Conservation (phyloP, 2,329 filamentous ascomycete genomes). For the Xylariaceae sp. region DNA sequence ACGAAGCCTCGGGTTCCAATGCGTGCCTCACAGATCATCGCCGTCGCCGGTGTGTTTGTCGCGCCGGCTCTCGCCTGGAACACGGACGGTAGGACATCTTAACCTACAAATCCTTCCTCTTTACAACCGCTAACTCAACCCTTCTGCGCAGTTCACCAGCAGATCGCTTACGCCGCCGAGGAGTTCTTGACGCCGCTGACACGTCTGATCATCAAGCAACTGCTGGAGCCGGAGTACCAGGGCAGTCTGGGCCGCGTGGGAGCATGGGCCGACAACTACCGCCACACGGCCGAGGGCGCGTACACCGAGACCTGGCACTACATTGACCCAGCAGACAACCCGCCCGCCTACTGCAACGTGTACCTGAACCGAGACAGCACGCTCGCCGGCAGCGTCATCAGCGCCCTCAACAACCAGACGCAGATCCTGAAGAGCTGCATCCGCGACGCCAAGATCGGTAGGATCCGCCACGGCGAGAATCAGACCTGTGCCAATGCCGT, state of each 20-base stretch:
- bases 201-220: slow-evolving; percentile 37
- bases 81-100: slow-evolving; percentile 25
- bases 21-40: slow-evolving; percentile 24
- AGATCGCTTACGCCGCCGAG: slow-evolving; percentile 32
- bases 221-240: slow-evolving; percentile 41
- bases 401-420: slow-evolving; percentile 37
- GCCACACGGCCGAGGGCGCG: slow-evolving; percentile 43
- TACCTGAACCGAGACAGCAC: slow-evolving; percentile 47
- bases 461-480: slow-evolving; percentile 26
- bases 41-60: slow-evolving; percentile 19
- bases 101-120: neutral
- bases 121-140: neutral
- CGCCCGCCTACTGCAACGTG: slow-evolving; percentile 46
- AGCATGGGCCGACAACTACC: slow-evolving; percentile 48
- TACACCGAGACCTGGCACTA: slow-evolving; percentile 48
- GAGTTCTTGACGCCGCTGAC: slow-evolving; percentile 29
- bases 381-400: slow-evolving; percentile 38
- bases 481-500: slow-evolving; percentile 37
- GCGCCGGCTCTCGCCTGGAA: slow-evolving; percentile 29
- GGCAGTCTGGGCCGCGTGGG: slow-evolving; percentile 46
- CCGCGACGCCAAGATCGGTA: slow-evolving; percentile 23
- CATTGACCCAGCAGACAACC: slow-evolving; percentile 49
- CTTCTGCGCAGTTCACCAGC: slow-evolving; percentile 27
- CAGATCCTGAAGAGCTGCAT: slow-evolving; percentile 31
- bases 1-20: too few species aligned